Conservation (phyloP, 139 green algal genomes). For the Yamagishiella unicocca region DNA sequence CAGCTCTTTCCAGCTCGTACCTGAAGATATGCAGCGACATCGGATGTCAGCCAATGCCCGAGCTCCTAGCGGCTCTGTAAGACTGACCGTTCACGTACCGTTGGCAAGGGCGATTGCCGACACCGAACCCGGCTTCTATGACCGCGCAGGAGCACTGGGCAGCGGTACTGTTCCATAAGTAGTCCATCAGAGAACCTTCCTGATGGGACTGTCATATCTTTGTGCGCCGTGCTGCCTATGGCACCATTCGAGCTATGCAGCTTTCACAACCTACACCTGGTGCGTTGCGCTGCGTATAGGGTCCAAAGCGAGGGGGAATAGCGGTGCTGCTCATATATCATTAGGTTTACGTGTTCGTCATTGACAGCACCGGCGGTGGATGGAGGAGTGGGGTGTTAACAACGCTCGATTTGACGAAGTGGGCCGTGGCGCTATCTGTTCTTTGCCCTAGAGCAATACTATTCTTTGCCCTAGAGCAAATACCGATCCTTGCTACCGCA, state of each 20-base stretch:
- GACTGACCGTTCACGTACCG: background rate
- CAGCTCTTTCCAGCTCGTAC: conserved; percentile 11
- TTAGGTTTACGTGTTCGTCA: no score
- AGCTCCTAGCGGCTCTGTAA: conserved; percentile 35
- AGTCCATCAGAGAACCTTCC: conserved; percentile 53
- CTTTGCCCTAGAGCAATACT: no score
- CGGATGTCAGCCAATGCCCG: background rate
- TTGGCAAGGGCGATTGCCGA: conserved; percentile 7
- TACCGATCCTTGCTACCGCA: no score
- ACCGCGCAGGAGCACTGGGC: conserved; percentile 36
- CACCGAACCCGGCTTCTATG: background rate
- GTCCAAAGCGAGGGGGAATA: no score
- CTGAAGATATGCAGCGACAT: conserved; percentile 41
- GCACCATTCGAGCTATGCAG: conserved; percentile 47
- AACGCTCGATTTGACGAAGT: background rate
- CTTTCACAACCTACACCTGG: conserved; percentile 60
- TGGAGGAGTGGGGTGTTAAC: background rate
- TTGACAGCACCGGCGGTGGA: no score
- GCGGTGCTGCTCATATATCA: background rate
- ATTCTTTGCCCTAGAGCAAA: no score
- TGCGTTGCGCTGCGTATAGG: background rate
- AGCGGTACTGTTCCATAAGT: conserved; percentile 52
- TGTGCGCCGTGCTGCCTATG: conserved; percentile 60
- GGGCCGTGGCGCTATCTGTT: no score
- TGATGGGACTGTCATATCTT: conserved; percentile 54